Base-by-base conservation (phyloP, 768 basidiomycete genomes). In the Butyriboletus loyo region DNA sequence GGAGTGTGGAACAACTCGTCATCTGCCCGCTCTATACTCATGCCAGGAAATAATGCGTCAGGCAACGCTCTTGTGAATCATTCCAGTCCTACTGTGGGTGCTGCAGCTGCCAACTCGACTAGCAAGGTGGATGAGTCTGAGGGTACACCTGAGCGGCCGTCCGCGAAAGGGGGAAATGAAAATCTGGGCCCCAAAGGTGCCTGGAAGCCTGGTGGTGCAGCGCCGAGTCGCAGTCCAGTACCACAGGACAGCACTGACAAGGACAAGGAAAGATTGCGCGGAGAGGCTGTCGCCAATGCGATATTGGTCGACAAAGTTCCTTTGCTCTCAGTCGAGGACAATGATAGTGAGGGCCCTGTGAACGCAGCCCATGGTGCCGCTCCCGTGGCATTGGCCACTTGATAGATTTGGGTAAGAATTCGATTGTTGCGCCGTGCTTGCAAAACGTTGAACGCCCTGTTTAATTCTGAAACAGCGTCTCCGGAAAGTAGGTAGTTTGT, bases 1-100 rank as follows among this genome's bases (percentile, higher is more conserved):
- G 87, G 89, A 24, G 89, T 85, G 22, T 92, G 89, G 89, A 82
- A 79, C 21, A 85, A 84, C 56, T 67, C 80, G 25, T 72, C 80
- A 24, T 73, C 73, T 24, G 71, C 72, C 21, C 75, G 84, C 14
- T 75, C 84, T 21, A 74, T 82, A 53, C 75, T 87, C 38, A 69
- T 75, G 53, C 67, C 76, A 11, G 66, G 68, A 19, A 72, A 73
- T 42, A 70, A 51, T 47, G 66, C 57, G 13, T 60, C 63, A 7
- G 72, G 72, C 3, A 74, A 57, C 39, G 70, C 67, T 9, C 63
- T 73, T 14, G 71, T 75, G 24, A 73, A 73, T 49, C 75, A 76
- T 58, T 63, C 71, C 19, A 67, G 67, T 56, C 56, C 63, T 34
- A 19, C 42, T 32, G 44, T 38, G 52, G 59, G 41, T 44, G 35